Conservation (phyloP, 2,329 filamentous ascomycete species). For the Amylocarpus encephaloides region DNA sequence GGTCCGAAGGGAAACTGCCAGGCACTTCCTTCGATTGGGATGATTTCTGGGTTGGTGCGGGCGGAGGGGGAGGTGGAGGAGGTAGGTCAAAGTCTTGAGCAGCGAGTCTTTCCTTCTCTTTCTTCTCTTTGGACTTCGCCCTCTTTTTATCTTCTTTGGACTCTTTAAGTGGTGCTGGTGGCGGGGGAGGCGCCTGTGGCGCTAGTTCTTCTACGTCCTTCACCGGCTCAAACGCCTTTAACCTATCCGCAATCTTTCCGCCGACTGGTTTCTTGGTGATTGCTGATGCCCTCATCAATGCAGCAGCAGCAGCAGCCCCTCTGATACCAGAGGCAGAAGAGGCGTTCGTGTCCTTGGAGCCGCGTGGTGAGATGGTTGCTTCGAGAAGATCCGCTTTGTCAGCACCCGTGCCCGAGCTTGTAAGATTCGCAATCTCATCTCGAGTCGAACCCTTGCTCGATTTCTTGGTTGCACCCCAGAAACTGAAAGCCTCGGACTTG, state of each 20-base stretch:
- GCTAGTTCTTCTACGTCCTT: slow-evolving; percentile 29
- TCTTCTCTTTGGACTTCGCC: slow-evolving; percentile 32
- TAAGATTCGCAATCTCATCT: slow-evolving; percentile 36
- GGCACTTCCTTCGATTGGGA: slow-evolving; percentile 40
- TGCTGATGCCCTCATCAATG: slow-evolving; percentile 36
- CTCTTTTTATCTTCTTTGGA: slow-evolving; percentile 40
- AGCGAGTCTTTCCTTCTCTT: slow-evolving; percentile 34
- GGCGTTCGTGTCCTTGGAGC: slow-evolving; percentile 36
- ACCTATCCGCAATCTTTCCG: slow-evolving; percentile 49
- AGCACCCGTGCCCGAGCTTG: slow-evolving; percentile 33
- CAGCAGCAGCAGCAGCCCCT: slow-evolving; percentile 21
- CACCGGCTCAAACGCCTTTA: slow-evolving; percentile 47
- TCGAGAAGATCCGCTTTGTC: slow-evolving; percentile 45
- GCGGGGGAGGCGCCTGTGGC: slow-evolving; percentile 33
- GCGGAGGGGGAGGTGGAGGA: slow-evolving; percentile 29
- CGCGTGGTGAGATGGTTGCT: slow-evolving; percentile 31
- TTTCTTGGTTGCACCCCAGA: slow-evolving; percentile 50
- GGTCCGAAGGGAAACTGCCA: slow-evolving; percentile 51
- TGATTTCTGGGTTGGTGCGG: slow-evolving; percentile 1
- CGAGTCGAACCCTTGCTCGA: slow-evolving; percentile 27
- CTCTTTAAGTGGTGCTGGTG: slow-evolving; percentile 37
- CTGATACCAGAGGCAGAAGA: slow-evolving; percentile 30
- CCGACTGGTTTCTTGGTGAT: slow-evolving; percentile 42
- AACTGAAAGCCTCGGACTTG: slow-evolving; percentile 41
- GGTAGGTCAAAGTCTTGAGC: slow-evolving; percentile 27